Conservation (phyloP, 257 asterid species). For the Anisodus acutangulus region DNA sequence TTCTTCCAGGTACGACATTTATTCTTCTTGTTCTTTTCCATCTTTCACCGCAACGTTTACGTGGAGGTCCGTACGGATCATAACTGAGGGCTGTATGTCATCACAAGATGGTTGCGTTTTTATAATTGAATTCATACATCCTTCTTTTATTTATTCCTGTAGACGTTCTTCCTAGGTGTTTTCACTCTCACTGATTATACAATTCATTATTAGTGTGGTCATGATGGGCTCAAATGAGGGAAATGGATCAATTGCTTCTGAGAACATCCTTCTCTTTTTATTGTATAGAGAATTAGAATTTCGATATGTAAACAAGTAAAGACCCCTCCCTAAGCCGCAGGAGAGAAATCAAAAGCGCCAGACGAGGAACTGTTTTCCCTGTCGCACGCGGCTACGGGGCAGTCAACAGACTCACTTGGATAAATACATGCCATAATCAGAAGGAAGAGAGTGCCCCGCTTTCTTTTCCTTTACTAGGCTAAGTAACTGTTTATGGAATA, state of each 20-base stretch:
- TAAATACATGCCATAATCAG: background rate
- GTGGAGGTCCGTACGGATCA: background rate
- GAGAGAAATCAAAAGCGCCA: background rate
- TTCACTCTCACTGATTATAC: background rate
- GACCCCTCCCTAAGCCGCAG: background rate
- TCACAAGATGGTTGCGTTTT: background rate
- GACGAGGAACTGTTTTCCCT: background rate
- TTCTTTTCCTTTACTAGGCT: background rate
- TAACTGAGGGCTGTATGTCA: background rate
- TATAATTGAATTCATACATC: background rate
- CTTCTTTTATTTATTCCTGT: background rate
- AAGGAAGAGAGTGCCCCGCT: background rate
- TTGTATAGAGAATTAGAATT: background rate
- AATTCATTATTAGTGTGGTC: background rate
- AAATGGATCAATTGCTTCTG: constrained; percentile 3
- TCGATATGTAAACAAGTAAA: background rate
- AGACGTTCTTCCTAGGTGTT: background rate
- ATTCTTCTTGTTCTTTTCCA: constrained; percentile 23
- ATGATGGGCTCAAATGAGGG: background rate
- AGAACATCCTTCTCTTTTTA: background rate
- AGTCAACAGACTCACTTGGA: background rate
- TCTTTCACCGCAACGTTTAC: background rate
- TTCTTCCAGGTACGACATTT: constrained; percentile 72
- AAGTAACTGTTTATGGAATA: background rate
- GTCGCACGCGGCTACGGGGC: background rate